phyloP scores from a whole-genome alignment of 163 green algal genomes.

The Volvox carteri region DNA sequence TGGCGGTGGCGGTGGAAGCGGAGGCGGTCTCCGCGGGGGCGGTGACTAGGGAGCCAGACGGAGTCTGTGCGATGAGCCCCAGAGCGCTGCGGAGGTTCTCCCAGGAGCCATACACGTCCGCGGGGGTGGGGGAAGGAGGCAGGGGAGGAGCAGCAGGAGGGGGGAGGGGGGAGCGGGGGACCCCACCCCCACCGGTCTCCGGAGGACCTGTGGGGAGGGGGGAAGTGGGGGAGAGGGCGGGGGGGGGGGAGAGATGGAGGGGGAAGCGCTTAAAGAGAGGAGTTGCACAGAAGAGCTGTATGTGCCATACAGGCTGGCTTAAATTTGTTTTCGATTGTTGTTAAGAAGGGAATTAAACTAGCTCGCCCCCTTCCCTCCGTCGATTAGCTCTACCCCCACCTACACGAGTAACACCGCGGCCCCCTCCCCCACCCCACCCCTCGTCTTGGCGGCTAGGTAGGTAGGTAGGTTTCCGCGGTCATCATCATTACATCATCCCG shows the following conservation, averaged over 20 bases:
- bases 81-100: neutral
- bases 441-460: no score
- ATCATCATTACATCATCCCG: no score
- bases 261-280: neutral
- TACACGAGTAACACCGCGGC: no score
- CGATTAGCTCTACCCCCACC: no score
- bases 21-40: neutral
- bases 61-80: constrained; percentile 1
- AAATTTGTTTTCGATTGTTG: no score
- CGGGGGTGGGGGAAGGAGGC: neutral
- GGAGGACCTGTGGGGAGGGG: neutral
- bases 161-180: neutral
- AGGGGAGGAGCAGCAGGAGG: neutral
- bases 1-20: neutral
- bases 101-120: neutral
- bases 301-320: no score
- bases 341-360: no score
- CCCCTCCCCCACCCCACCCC: no score
- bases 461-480: no score
- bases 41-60: neutral
- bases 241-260: neutral
- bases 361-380: no score
- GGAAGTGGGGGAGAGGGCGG: neutral
- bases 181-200: neutral
- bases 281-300: no score